phyloP scores from a whole-genome alignment of 202 grass and related monocot species.

The Carex arenaria region DNA sequence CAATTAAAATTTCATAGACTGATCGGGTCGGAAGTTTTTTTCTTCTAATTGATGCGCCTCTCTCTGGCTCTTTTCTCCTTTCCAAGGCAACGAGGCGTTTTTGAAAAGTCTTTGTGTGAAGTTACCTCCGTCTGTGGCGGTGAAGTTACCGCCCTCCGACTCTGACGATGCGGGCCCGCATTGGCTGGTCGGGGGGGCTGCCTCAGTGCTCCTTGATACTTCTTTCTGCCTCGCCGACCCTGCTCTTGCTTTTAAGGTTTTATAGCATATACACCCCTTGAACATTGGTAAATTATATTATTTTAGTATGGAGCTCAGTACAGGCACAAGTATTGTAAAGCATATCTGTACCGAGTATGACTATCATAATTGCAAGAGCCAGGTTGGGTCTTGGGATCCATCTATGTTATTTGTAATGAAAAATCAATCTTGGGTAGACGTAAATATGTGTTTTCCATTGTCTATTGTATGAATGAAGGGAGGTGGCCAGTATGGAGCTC shows the following conservation, averaged over 20 bases:
- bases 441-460: background rate
- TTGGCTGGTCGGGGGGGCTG: constrained; percentile 9
- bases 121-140: background rate
- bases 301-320: background rate
- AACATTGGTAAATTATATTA: no score
- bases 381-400: background rate
- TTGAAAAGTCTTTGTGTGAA: background rate
- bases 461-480: constrained; percentile 32
- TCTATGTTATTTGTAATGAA: background rate
- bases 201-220: constrained; percentile 54
- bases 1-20: no score
- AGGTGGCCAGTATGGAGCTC: constrained; percentile 72
- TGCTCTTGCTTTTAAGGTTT: constrained; percentile 63
- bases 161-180: background rate
- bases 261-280: background rate
- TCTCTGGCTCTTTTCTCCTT: no score
- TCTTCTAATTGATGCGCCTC: no score
- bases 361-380: background rate
- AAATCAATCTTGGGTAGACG: background rate
- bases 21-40: no score
- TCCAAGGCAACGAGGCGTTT: no score
- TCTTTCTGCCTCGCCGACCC: constrained; percentile 67
- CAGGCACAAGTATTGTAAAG: background rate
- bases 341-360: no score
- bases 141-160: constrained; percentile 1